Conservation (phyloP, 1,284 basidiomycete genomes). For the Calocybe gambosa region DNA sequence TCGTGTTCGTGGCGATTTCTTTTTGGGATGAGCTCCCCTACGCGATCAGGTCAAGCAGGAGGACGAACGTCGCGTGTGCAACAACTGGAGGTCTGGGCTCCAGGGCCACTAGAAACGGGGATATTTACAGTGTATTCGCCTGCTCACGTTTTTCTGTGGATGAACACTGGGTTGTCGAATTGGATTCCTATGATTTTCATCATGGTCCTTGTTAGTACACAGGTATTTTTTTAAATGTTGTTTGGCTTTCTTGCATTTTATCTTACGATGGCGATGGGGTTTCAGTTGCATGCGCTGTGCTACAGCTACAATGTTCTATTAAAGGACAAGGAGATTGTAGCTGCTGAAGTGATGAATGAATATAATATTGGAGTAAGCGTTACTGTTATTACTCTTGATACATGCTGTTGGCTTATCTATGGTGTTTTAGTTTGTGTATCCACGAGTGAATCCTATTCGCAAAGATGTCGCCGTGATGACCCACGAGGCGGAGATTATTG, state of each 20-base stretch:
- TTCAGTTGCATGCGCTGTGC: slow-evolving; percentile 45
- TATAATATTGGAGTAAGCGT: slow-evolving; percentile 67
- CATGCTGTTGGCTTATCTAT: neutral
- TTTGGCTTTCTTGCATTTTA: neutral
- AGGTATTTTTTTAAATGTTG: slow-evolving; percentile 34
- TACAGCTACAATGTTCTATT: slow-evolving; percentile 56
- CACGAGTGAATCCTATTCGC: slow-evolving; percentile 67
- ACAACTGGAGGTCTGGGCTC: slow-evolving; percentile 73
- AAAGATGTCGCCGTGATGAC: slow-evolving; percentile 82
- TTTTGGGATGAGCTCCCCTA: slow-evolving; percentile 52
- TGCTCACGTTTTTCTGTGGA: slow-evolving; percentile 66
- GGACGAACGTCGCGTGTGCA: slow-evolving; percentile 50
- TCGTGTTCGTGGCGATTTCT: slow-evolving; percentile 60
- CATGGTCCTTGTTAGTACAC: slow-evolving; percentile 58
- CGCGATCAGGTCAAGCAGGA: slow-evolving; percentile 33
- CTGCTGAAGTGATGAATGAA: slow-evolving; percentile 80
- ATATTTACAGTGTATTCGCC: slow-evolving; percentile 76
- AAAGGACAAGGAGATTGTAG: slow-evolving; percentile 72
- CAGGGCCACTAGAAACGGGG: slow-evolving; percentile 62
- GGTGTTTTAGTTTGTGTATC: slow-evolving; percentile 67
- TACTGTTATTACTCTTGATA: neutral
- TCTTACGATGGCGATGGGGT: neutral
- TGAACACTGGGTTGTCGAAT: slow-evolving; percentile 60
- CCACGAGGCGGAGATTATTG: slow-evolving; percentile 71
- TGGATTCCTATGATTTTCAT: slow-evolving; percentile 65